phyloP scores from a whole-genome alignment of 768 basidiomycete genomes.

The Trametes meyenii region DNA sequence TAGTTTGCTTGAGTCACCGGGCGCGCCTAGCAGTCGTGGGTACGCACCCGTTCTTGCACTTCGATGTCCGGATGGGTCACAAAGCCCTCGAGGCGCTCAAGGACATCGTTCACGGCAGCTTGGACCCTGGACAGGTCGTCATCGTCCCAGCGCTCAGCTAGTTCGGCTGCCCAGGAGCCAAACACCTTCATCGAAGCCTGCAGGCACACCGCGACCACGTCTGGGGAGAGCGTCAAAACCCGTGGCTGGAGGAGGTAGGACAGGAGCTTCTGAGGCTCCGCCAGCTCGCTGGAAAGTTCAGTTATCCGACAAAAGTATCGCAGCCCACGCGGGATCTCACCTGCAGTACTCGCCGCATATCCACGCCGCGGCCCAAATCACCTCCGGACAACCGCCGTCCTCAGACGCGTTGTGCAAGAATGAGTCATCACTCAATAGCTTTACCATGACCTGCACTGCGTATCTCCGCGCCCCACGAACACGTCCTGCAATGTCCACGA shows the following conservation, averaged over 20 bases:
- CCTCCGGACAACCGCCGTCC: slow-evolving; percentile 76
- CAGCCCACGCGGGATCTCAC: slow-evolving; percentile 47
- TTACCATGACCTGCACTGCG: slow-evolving; percentile 83
- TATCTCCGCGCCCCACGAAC: slow-evolving; percentile 76
- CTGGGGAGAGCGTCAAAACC: slow-evolving; percentile 57
- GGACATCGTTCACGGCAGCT: slow-evolving; percentile 61
- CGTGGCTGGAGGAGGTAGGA: slow-evolving; percentile 67
- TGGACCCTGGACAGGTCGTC: slow-evolving; percentile 69
- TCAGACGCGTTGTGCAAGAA: slow-evolving; percentile 70
- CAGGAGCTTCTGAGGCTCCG: slow-evolving; percentile 74
- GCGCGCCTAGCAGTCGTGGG: neutral
- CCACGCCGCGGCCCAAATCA: slow-evolving; percentile 95
- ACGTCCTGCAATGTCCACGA: slow-evolving; percentile 85
- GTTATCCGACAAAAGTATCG: slow-evolving; percentile 18
- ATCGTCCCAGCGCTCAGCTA: slow-evolving; percentile 77
- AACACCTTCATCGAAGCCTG: slow-evolving; percentile 87
- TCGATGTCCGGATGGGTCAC: slow-evolving; percentile 72
- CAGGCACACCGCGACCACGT: slow-evolving; percentile 77
- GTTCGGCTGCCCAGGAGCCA: slow-evolving; percentile 77
- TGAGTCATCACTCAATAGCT: slow-evolving; percentile 76
- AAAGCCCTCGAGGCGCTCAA: slow-evolving; percentile 61
- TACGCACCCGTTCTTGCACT: slow-evolving; percentile 88
- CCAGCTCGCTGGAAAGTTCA: slow-evolving; percentile 59
- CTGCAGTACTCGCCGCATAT: slow-evolving; percentile 93
- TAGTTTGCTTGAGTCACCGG: slow-evolving; percentile 1